Evolutionary conservation across 1,139 yeast genomes (phyloP).

Genomic region (Magnusiomyces sp.): DNA sequence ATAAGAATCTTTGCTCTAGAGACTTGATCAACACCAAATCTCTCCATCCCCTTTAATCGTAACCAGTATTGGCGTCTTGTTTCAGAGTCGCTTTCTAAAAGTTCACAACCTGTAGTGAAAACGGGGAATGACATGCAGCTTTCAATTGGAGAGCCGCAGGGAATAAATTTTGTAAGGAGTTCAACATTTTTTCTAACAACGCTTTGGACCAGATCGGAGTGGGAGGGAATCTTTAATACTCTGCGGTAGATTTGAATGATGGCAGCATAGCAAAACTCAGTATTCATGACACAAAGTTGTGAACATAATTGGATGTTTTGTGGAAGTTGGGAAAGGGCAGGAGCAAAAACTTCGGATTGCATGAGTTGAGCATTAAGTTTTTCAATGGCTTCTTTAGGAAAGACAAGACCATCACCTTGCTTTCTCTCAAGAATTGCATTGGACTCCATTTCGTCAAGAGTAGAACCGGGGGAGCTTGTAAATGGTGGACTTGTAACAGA

Average conservation of each 20-base stretch:
- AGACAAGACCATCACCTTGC: conserved; percentile 1
- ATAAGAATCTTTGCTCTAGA: conserved; percentile 38
- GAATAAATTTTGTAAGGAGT: conserved; percentile 35
- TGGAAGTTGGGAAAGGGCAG: conserved; percentile 7
- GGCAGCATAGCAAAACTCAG: conserved; percentile 44
- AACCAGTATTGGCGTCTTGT: conserved; percentile 33
- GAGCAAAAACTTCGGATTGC: not conserved
- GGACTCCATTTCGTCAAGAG: not conserved
- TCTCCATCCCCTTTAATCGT: conserved; percentile 36
- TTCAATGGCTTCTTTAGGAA: not conserved
- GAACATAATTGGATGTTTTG: conserved; percentile 26
- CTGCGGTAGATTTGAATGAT: conserved; percentile 45
- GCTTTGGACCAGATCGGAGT: conserved; percentile 39
- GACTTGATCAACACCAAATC: conserved; percentile 42
- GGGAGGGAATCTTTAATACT: conserved; percentile 39
- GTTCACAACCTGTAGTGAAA: conserved; percentile 51
- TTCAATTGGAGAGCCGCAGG: conserved; percentile 41
- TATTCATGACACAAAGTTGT: conserved; percentile 42
- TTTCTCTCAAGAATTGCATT: not conserved
- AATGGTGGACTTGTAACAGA: not conserved
- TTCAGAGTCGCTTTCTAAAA: conserved; percentile 29
- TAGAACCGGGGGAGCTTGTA: not conserved
- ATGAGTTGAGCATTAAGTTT: not conserved
- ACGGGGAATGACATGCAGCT: conserved; percentile 46
- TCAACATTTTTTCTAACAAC: conserved; percentile 37